Percentiles rank a stretch among this genome's conserved stretches.
These are phyloP conservation scores for Hypoxylon lienhwacheense DNA, from an alignment of 495 filamentous ascomycete genomes.

Conservation along the genomic window DNA sequence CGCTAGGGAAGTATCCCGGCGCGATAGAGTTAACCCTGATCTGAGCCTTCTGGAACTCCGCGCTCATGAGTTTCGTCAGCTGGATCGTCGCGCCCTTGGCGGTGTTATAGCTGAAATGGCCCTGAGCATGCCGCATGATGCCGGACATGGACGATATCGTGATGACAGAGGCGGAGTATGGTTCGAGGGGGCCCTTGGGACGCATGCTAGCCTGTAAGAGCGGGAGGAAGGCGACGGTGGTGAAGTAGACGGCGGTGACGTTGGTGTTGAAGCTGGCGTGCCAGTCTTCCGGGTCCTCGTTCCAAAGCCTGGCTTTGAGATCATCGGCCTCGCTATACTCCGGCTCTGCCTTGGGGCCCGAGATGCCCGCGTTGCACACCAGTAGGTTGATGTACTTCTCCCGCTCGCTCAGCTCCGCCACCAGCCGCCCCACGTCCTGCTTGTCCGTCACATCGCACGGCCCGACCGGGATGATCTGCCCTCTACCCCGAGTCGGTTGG, in stretches of 20 bases:
- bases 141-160: constrained; percentile 62
- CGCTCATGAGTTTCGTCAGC: constrained; percentile 63
- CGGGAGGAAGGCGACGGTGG: constrained; percentile 63
- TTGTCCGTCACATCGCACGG: constrained; percentile 67
- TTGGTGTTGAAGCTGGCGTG: constrained; percentile 59
- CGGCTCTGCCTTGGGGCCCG: constrained; percentile 48
- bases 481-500: constrained; percentile 33
- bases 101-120: constrained; percentile 59
- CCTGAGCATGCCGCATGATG: constrained; percentile 56
- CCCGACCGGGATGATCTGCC: constrained; percentile 42
- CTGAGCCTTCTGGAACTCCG: constrained; percentile 52
- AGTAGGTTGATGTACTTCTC: constrained; percentile 62
- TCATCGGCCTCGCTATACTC: constrained; percentile 45
- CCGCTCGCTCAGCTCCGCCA: constrained; percentile 50
- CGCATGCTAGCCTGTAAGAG: constrained; percentile 52
- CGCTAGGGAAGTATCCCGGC: constrained; percentile 64
- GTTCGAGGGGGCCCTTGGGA: constrained; percentile 49
- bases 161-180: constrained; percentile 53
- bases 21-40: constrained; percentile 66
- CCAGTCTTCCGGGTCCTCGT: constrained; percentile 54
- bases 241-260: constrained; percentile 62
- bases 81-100: constrained; percentile 65
- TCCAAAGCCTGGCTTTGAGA: constrained; percentile 48
- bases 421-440: constrained; percentile 57
- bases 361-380: constrained; percentile 63